Base-by-base conservation (phyloP, 352 stramenopile species). In the Globisporangium solare region DNA sequence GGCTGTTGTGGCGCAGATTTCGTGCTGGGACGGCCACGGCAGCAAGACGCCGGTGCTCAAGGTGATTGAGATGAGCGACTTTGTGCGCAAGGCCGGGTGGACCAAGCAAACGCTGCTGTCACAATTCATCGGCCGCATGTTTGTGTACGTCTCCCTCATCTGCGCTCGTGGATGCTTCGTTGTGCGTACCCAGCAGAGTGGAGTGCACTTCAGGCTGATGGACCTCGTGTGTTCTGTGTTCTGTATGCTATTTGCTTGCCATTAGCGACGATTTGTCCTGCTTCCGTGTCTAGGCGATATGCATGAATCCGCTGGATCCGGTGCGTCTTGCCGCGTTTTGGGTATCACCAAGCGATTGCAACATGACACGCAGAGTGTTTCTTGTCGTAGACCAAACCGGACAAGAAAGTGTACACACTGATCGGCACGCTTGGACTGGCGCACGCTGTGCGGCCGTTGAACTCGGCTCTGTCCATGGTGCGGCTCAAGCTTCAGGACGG, bases 11-110 rank as follows among this genome's bases (percentile, higher is more conserved):
- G 1, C 64, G 43, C 47, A 86, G 77, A 89, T 92, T 50, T 82
- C 68, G 31, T 89, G 72, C 54, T 88, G 78, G 72, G 76, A 89
- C 45, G 78, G 75, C 51, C 68, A 74, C 42, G 56, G 68, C 58
- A 51, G 76, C 63, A 66, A 83, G 63, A 63, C 71, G 40, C 43
- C 77, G 51, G 39, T 73, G 45, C 64, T 81, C 24, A 89, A 86
- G 46, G 65, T 76, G 11, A 61, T 92, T 21, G 75, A 83, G 56
- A 76, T 92, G 66, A 88, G 69, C 51, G 79, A 92, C 7, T 92
- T 92, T 59, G 77, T 89, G 56, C 76, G 75, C 18, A 87, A 88
- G 53, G 69, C 74, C 41, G 73, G 71, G 22, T 92, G 82, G 79
- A 61, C 67, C 32, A 92, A 88, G 59, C 79, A 92, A 24, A 51